Percentiles rank a stretch among this genome's conserved stretches.
Evolutionary conservation across 2,329 filamentous ascomycete species (phyloP).

Genomic region (Calonectria honghensis): DNA sequence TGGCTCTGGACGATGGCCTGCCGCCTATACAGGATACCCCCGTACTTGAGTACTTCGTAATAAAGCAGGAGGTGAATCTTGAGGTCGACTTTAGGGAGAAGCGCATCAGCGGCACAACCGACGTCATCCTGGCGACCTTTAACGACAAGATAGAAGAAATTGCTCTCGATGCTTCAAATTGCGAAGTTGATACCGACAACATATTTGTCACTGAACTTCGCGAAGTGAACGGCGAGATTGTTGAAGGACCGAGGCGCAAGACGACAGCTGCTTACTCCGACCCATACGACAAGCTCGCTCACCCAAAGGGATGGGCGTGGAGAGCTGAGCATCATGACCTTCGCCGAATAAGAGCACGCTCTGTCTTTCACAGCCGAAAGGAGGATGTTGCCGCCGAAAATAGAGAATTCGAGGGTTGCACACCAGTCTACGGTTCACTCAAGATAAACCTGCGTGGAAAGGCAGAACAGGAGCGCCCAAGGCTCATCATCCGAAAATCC

Average conservation of each 20-base stretch:
- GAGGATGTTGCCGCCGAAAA: constrained; percentile 73
- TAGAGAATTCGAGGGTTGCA: constrained; percentile 73
- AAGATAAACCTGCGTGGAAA: constrained; percentile 66
- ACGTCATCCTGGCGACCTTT: constrained; percentile 84
- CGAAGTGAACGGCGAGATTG: constrained; percentile 59
- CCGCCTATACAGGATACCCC: constrained; percentile 60
- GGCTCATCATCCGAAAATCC: constrained; percentile 67
- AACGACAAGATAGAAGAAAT: constrained; percentile 76
- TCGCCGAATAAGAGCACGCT: constrained; percentile 79
- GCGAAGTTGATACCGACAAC: constrained; percentile 72
- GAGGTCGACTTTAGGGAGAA: constrained; percentile 90
- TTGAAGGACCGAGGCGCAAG: constrained; percentile 62
- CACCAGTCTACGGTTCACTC: constrained; percentile 73
- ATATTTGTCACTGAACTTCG: constrained; percentile 70
- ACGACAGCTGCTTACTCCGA: constrained; percentile 72
- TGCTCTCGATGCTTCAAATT: constrained; percentile 77
- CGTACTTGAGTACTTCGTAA: constrained; percentile 71
- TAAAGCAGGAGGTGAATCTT: constrained; percentile 91
- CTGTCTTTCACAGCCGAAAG: constrained; percentile 69
- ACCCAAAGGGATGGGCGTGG: constrained; percentile 77
- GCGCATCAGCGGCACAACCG: constrained; percentile 84
- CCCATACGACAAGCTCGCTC: constrained; percentile 79
- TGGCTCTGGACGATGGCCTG: constrained; percentile 58
- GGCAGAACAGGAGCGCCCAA: constrained; percentile 62
- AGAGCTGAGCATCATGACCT: constrained; percentile 85